Conservation (phyloP, 2,329 filamentous ascomycete genomes). For the Neophaeococcomyces mojaviensis region DNA sequence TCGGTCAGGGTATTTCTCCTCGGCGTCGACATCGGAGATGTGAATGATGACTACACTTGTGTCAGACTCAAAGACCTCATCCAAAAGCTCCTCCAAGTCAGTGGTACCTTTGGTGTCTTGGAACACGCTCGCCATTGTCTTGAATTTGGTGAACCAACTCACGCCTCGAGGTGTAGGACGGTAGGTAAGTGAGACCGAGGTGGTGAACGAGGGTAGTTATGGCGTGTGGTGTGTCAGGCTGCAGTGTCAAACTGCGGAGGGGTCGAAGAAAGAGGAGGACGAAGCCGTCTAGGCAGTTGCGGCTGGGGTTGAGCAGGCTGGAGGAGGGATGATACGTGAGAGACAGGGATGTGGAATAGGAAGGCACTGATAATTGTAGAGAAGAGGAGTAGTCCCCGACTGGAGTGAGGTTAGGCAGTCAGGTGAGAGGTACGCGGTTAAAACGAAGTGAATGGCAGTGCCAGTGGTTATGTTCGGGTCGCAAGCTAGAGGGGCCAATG, state of each 20-base stretch:
- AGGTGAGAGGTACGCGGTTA: not conserved
- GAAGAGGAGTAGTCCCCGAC: no score
- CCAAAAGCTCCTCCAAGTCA: not conserved
- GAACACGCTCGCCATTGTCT: not conserved
- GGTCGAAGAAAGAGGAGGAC: constrained; percentile 9
- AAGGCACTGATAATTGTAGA: no score
- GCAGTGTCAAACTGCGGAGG: constrained; percentile 8
- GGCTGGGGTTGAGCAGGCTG: not conserved
- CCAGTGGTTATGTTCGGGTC: not conserved
- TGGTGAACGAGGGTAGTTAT: not conserved
- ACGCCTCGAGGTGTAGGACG: no score
- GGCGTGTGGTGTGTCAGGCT: not conserved
- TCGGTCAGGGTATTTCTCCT: constrained; percentile 1
- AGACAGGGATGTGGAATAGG: no score
- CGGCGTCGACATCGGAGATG: constrained; percentile 2
- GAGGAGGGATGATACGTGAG: not conserved
- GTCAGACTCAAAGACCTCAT: not conserved
- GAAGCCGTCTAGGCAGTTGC: not conserved
- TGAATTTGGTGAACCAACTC: not conserved
- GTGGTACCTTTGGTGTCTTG: not conserved
- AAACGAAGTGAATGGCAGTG: not conserved
- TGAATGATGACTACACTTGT: not conserved
- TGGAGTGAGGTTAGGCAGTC: not conserved
- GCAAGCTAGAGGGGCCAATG: not conserved
- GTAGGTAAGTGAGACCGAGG: not conserved